These are phyloP conservation scores for Lactarius vividus DNA, from an alignment of 768 basidiomycete genomes.

Conservation along the genomic window DNA sequence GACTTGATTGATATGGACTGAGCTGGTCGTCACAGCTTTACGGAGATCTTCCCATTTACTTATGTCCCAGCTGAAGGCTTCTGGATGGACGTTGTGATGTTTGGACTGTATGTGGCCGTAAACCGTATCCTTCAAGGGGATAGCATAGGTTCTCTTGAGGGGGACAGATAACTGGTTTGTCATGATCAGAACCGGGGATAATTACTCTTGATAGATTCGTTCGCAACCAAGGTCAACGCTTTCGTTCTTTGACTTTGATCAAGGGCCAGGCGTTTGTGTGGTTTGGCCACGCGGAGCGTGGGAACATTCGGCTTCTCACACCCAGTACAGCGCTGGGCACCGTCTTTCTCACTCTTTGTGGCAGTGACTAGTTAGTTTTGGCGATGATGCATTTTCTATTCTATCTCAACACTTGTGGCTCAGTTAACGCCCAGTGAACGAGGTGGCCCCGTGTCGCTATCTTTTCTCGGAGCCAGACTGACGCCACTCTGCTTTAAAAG, in stretches of 20 bases:
- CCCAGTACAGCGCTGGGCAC: background rate
- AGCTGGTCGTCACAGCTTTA: slow-evolving; percentile 49
- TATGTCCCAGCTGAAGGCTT: slow-evolving; percentile 80
- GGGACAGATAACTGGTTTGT: slow-evolving; percentile 75
- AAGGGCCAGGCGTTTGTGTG: background rate
- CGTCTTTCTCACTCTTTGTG: background rate
- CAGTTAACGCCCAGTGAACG: background rate
- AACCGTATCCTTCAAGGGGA: slow-evolving; percentile 53
- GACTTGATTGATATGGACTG: slow-evolving; percentile 56
- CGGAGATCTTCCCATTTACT: slow-evolving; percentile 65
- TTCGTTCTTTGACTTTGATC: background rate
- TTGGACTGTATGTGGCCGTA: slow-evolving; percentile 62
- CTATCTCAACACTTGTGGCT: background rate
- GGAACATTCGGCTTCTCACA: background rate
- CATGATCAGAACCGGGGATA: slow-evolving; percentile 41
- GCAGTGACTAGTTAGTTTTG: background rate
- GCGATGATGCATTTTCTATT: background rate
- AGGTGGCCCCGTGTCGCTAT: background rate
- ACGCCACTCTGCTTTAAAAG: background rate
- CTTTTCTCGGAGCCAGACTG: slow-evolving; percentile 1
- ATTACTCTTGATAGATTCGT: background rate
- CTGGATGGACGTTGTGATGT: slow-evolving; percentile 73
- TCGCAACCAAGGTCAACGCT: background rate
- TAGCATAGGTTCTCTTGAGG: slow-evolving; percentile 63
- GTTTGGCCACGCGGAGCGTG: background rate